Conservation (phyloP, 2,329 filamentous ascomycete genomes). For the Apiospora rasikravindrae region DNA sequence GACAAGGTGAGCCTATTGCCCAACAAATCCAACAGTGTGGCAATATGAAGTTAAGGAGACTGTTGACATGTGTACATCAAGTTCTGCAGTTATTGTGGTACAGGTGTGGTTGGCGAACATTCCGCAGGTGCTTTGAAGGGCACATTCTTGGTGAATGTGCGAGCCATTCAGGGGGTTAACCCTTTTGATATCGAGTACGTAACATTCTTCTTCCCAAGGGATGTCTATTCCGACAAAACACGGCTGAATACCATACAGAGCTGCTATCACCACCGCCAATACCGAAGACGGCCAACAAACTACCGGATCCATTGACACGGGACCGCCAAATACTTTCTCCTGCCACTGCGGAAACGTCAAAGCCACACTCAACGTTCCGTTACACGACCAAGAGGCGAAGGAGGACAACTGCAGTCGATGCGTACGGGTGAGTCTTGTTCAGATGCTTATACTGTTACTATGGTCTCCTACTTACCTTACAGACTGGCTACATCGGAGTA, state of each 20-base stretch:
- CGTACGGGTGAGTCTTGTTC: constrained; percentile 30
- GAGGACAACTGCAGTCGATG: constrained; percentile 45
- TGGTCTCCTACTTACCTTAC: neutral
- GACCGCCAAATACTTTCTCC: constrained; percentile 25
- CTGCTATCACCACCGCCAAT: neutral
- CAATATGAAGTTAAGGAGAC: neutral
- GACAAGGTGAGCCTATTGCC: neutral
- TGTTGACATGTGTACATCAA: constrained; percentile 5
- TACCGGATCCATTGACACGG: neutral
- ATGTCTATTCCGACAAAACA: too few species aligned
- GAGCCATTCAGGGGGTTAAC: constrained; percentile 31
- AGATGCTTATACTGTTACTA: neutral
- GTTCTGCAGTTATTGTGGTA: constrained; percentile 38
- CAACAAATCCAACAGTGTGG: too few species aligned
- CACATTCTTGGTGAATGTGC: constrained; percentile 32
- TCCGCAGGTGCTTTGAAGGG: constrained; percentile 28
- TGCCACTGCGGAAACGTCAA: constrained; percentile 37
- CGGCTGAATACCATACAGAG: neutral
- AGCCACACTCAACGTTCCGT: constrained; percentile 29
- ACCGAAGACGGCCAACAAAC: neutral
- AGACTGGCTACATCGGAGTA: constrained; percentile 37
- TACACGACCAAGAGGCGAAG: constrained; percentile 48
- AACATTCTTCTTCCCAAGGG: neutral
- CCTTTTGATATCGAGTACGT: constrained; percentile 33
- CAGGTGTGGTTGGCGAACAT: constrained; percentile 34